These are phyloP conservation scores for Solanum bulbocastanum DNA, from an alignment of 257 asterid genomes.

Conservation along the genomic window DNA sequence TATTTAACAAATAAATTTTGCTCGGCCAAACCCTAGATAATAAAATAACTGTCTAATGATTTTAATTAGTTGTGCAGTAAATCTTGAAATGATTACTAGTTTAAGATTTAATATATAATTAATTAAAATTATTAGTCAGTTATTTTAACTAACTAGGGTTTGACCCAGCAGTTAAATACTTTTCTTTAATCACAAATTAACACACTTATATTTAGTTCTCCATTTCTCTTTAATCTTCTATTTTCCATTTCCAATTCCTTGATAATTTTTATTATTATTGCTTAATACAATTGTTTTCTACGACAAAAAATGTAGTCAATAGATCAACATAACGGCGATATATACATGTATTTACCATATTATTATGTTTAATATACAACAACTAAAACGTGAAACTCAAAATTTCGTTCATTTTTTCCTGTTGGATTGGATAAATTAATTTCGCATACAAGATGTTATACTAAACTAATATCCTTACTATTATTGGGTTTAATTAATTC, in stretches of 20 bases:
- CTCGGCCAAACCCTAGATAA: background rate
- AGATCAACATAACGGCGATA: background rate
- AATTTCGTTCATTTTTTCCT: background rate
- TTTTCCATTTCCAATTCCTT: background rate
- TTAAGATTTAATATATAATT: background rate
- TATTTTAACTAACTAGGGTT: background rate
- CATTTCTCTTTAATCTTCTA: background rate
- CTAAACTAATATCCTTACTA: background rate
- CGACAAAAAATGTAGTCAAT: background rate
- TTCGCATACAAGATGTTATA: background rate
- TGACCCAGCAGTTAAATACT: background rate
- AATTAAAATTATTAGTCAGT: background rate
- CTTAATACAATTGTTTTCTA: background rate
- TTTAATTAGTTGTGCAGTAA: too few species aligned
- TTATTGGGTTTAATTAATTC: background rate
- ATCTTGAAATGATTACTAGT: too few species aligned
- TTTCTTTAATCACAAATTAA: background rate
- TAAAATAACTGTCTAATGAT: background rate
- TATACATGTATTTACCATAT: background rate
- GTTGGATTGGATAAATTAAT: background rate
- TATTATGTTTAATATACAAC: background rate
- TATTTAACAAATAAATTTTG: background rate
- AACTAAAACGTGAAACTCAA: background rate
- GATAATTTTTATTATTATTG: background rate
- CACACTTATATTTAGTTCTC: too few species aligned